A percentile compares a stretch with the other conserved stretches of the same genome.
Conservation (phyloP, 192 early-diverging fungal species). For the Mortierella antarctica region DNA sequence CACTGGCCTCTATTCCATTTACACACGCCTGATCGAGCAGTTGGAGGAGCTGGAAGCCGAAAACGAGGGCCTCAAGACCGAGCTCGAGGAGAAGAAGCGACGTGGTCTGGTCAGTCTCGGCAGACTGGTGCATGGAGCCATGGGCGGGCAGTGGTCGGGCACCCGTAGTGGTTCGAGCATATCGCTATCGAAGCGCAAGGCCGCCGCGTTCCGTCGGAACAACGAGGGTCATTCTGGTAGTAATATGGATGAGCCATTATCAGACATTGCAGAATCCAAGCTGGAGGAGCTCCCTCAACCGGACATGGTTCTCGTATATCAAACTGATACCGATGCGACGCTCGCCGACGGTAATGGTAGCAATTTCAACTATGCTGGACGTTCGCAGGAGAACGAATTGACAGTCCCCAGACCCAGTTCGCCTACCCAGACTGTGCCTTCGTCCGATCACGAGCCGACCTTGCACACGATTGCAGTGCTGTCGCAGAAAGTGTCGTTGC, state of each 20-base stretch:
- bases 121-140: constrained; percentile 40
- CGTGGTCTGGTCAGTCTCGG: constrained; percentile 46
- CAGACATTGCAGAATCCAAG: background rate
- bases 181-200: constrained; percentile 26
- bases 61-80: constrained; percentile 51
- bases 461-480: constrained; percentile 44
- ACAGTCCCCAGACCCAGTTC: constrained; percentile 18
- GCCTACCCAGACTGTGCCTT: constrained; percentile 28
- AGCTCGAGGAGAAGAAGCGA: constrained; percentile 49
- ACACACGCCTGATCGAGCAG: constrained; percentile 46
- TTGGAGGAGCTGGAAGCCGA: constrained; percentile 55
- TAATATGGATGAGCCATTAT: constrained; percentile 21
- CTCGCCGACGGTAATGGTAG: background rate
- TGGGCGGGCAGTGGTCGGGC: constrained; percentile 44
- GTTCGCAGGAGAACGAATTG: constrained; percentile 6
- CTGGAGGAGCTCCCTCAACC: constrained; percentile 20
- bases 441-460: constrained; percentile 34
- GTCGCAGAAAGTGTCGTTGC: constrained; percentile 39
- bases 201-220: constrained; percentile 12
- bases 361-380: background rate
- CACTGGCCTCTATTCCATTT: constrained; percentile 44
- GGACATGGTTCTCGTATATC: constrained; percentile 29
- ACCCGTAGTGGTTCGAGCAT: constrained; percentile 28
- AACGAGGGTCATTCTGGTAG: background rate
- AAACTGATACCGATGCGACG: background rate